These are phyloP conservation scores for Tilletia caries DNA, from an alignment of 1,284 basidiomycete genomes.

Conservation along the genomic window DNA sequence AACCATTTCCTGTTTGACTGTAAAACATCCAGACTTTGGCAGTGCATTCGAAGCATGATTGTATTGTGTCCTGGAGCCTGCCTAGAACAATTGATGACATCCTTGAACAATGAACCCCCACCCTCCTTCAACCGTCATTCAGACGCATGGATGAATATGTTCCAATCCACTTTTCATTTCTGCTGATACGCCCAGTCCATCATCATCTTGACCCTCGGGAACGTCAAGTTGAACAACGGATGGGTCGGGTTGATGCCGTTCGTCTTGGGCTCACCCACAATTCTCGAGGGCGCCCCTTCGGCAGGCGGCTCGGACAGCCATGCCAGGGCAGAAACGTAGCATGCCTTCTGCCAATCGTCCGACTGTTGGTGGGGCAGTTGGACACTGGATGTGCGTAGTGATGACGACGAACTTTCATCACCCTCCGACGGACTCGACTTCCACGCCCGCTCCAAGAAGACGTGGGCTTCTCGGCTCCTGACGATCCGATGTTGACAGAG, in stretches of 20 bases:
- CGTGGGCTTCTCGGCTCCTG: constrained; percentile 36
- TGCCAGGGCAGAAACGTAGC: constrained; percentile 30
- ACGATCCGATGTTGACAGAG: constrained; percentile 41
- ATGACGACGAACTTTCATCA: neutral
- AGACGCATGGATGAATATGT: neutral
- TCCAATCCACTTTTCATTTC: neutral
- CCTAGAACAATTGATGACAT: too few relatives aligned
- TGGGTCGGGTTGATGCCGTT: constrained; percentile 38
- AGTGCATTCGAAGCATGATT: too few relatives aligned
- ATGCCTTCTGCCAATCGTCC: constrained; percentile 26
- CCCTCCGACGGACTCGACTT: neutral
- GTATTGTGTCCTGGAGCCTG: too few relatives aligned
- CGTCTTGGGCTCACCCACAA: constrained; percentile 19
- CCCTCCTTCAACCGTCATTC: neutral
- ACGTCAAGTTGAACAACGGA: constrained; percentile 43
- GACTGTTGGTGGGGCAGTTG: neutral
- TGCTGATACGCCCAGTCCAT: constrained; percentile 43
- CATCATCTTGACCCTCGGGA: constrained; percentile 32
- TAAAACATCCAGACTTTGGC: too few relatives aligned
- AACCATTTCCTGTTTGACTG: too few relatives aligned
- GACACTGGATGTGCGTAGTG: too few relatives aligned
- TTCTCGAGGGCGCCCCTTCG: constrained; percentile 16
- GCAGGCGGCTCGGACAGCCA: constrained; percentile 28
- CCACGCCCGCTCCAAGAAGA: constrained; percentile 12
- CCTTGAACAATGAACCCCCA: neutral